Base-by-base conservation (phyloP, 1,284 basidiomycete genomes). In the Fomitopsis schrenkii region DNA sequence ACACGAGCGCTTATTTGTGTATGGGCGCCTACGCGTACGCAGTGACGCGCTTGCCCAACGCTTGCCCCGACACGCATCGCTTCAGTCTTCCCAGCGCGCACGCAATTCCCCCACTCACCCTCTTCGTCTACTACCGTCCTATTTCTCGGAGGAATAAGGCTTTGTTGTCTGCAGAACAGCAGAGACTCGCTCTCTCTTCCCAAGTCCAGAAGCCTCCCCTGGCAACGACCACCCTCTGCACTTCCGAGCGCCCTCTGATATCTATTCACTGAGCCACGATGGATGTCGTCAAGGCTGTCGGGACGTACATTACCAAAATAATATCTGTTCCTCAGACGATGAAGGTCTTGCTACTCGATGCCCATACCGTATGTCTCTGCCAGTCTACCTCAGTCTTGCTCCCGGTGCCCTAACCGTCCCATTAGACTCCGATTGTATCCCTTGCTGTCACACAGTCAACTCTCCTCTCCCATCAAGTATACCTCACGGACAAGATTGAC, bases 321-420 rank as follows among this genome's bases (percentile, higher is more conserved):
- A 85, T 98, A 63, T 88, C 90, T 35, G 88, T 88, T 60, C 93
- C 95, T 55, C 80, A 85, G 8, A 87, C 94, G 7, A 98, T 99
- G 91, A 99, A 99, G 77, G 95, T 98, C n/a, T 83, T 99, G 48
- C 83, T 99, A 36, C 86, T 99, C 30, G 97, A 99, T 74, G 84
- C 88, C 28, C 94, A 98, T 73, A 99, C 97, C n/a, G 95, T 96
- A 71, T 61, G 88, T 72, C 17, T 9, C 35, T 14, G 44, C 10
- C 28, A 40, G 7, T 57, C 48, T 36, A 35, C 28, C 30, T 45
- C 33, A 35, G 38, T 15, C 17, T 33, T 19, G 7, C n/a, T 10
- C 36, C 8, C 36, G 2, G 1, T 35, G 12, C 30, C 30, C 22
- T 58, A 38, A 50, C 19, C 19, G 10, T 46, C 30, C 61, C 35